Conservation (phyloP, 1,284 basidiomycete species). For the Melampsora larici-populina region DNA sequence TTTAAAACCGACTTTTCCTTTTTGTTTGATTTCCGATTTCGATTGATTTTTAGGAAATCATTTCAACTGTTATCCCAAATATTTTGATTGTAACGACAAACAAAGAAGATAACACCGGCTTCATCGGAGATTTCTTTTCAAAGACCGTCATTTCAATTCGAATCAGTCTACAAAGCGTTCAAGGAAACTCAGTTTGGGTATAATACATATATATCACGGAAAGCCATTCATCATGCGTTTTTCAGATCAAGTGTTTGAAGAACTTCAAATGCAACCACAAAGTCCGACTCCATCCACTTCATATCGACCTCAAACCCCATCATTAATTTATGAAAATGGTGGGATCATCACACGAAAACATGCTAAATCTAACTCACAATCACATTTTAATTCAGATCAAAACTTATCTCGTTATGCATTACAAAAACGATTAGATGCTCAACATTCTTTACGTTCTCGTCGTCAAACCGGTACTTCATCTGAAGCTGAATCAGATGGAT, state of each 20-base stretch:
- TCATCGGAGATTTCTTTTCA: too few species aligned
- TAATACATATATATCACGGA: too few species aligned
- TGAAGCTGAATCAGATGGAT: neutral
- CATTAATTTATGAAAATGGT: neutral
- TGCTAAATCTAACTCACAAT: neutral
- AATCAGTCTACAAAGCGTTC: too few species aligned
- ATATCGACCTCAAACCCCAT: neutral
- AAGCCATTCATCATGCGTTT: neutral
- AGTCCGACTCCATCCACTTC: neutral
- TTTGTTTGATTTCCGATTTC: too few species aligned
- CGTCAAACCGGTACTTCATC: neutral
- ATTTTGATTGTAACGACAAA: too few species aligned
- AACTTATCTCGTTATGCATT: neutral
- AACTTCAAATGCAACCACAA: neutral
- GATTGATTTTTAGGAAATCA: too few species aligned
- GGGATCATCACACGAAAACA: neutral
- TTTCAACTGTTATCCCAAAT: too few species aligned
- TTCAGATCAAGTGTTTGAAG: neutral
- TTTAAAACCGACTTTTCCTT: too few species aligned
- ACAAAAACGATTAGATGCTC: neutral
- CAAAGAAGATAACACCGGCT: too few species aligned
- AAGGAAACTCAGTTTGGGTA: too few species aligned
- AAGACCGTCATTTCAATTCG: too few species aligned
- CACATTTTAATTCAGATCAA: neutral
- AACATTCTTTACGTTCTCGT: neutral